Percentiles rank a stretch among this genome's conserved stretches.
Conservation (phyloP, 1,139 yeast species). For the Diutina rugosa region DNA sequence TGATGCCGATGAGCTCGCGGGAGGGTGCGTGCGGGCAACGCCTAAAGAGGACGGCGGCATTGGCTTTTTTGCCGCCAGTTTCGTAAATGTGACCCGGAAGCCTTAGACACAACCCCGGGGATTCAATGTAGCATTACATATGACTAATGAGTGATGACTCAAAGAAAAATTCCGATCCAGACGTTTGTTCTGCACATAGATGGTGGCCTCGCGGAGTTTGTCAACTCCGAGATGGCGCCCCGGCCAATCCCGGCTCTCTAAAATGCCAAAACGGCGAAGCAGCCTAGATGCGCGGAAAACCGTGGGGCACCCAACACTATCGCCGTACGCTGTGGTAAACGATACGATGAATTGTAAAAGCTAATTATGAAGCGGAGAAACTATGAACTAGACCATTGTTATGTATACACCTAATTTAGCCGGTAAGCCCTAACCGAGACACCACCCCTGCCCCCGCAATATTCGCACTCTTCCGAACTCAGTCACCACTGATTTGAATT, state of each 20-base stretch:
- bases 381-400: neutral
- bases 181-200: neutral
- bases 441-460: neutral
- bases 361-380: neutral
- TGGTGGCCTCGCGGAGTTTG: neutral
- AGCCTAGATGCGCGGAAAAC: neutral
- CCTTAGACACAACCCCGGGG: neutral
- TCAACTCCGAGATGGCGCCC: neutral
- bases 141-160: neutral
- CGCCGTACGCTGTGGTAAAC: neutral
- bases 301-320: neutral
- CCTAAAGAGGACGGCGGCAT: conserved; percentile 93
- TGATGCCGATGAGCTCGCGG: conserved; percentile 48
- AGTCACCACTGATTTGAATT: neutral
- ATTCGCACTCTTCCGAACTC: neutral
- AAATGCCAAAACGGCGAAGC: neutral
- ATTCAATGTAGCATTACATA: neutral
- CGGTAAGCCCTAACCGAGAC: neutral
- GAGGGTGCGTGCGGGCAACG: conserved; percentile 73
- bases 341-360: too few species aligned
- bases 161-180: neutral
- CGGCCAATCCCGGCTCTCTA: neutral
- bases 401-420: neutral
- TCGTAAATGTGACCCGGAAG: conserved; percentile 20
- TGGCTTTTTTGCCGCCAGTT: conserved; percentile 90